A percentile compares a stretch with the other conserved stretches of the same genome.
These are phyloP conservation scores for Monosporascus sp. DNA, from an alignment of 2,329 filamentous ascomycete genomes.

Conservation along the genomic window DNA sequence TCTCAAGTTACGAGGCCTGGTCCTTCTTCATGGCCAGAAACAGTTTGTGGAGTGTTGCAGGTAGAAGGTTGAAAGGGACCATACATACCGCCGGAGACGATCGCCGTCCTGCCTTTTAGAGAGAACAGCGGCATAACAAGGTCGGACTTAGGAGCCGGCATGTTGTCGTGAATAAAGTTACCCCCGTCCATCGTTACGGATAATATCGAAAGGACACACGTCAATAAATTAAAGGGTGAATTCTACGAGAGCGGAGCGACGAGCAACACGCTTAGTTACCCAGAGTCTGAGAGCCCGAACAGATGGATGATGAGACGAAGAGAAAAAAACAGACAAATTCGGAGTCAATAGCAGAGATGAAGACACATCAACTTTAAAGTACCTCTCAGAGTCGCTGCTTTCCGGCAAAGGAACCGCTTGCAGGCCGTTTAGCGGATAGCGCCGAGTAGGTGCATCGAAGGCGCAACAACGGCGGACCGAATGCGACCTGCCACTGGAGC, in stretches of 20 bases:
- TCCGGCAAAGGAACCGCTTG: not conserved
- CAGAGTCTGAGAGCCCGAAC: not conserved
- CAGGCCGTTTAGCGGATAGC: not conserved
- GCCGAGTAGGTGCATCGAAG: not conserved
- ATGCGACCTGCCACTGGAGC: not conserved
- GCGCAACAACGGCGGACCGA: not conserved
- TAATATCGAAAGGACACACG: not conserved
- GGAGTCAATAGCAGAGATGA: not conserved
- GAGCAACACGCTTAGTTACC: not conserved
- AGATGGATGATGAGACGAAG: not conserved
- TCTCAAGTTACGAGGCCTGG: not conserved
- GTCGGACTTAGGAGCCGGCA: constrained; percentile 38
- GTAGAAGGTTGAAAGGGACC: constrained; percentile 38
- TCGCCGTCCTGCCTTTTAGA: constrained; percentile 63
- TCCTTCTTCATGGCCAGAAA: not conserved
- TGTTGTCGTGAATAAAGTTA: constrained; percentile 54
- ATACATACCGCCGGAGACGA: constrained; percentile 52
- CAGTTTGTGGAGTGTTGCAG: too few species aligned
- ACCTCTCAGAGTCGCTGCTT: too few species aligned
- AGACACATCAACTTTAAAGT: not conserved
- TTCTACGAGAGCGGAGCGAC: not conserved
- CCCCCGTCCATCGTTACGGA: constrained; percentile 36
- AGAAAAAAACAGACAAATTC: not conserved
- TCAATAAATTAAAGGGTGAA: not conserved
- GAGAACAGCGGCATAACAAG: constrained; percentile 63